Conservation (phyloP, 140 eudicot genomes). For the Flaveria floridana region DNA sequence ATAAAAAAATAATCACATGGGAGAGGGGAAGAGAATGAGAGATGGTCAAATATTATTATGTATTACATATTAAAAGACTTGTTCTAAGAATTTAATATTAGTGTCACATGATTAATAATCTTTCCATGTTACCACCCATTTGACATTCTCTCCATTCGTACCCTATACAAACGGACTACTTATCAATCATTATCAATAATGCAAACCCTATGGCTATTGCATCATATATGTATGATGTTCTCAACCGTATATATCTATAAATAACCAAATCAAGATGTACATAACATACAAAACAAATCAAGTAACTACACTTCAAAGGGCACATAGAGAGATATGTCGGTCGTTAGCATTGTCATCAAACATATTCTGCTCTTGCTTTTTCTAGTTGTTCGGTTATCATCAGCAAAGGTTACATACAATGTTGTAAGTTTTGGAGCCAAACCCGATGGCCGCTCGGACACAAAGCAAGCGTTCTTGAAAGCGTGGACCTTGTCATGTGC, state of each 20-base stretch:
- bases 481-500: conserved; percentile 45
- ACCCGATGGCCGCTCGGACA: conserved; percentile 27
- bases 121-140: conserved; percentile 23
- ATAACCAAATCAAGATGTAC: conserved; percentile 23
- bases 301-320: neutral
- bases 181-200: conserved; percentile 28
- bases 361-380: conserved; percentile 16
- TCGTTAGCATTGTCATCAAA: conserved; percentile 24
- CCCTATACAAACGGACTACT: conserved; percentile 29
- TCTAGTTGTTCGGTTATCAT: conserved; percentile 20
- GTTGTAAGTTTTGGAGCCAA: conserved; percentile 36
- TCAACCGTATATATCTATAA: conserved; percentile 3
- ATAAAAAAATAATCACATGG: too few relatives aligned
- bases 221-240: too few relatives aligned
- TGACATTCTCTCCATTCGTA: conserved; percentile 19
- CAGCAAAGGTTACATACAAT: conserved; percentile 36
- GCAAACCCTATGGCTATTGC: neutral
- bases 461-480: conserved; percentile 38
- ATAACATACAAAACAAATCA: neutral
- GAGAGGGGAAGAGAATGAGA: too few relatives aligned
- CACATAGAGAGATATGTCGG: too few relatives aligned
- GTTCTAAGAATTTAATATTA: neutral
- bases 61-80: neutral
- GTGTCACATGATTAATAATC: conserved; percentile 31
- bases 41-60: too few relatives aligned